A percentile compares a stretch with the other conserved stretches of the same genome.
These are phyloP conservation scores for Aspergillus baeticus DNA, from an alignment of 495 filamentous ascomycete species.

Conservation along the genomic window DNA sequence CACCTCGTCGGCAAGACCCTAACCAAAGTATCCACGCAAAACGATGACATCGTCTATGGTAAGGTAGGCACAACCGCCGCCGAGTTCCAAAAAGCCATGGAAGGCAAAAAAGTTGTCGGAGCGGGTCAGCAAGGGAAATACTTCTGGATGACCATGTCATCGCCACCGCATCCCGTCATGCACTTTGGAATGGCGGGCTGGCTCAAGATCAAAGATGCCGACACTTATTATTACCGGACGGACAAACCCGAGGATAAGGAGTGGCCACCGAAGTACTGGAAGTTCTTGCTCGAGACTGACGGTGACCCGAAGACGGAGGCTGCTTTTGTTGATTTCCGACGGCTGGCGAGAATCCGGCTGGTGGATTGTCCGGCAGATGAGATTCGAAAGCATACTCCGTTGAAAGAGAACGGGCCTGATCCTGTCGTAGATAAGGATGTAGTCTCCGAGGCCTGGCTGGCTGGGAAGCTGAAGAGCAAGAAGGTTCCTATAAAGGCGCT, in stretches of 20 bases:
- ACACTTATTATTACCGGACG: slow-evolving; percentile 74
- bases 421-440: slow-evolving; percentile 79
- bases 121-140: slow-evolving; percentile 92
- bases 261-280: slow-evolving; percentile 92
- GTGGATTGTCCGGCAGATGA: slow-evolving; percentile 74
- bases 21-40: slow-evolving; percentile 61
- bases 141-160: slow-evolving; percentile 78
- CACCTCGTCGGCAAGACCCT: slow-evolving; percentile 83
- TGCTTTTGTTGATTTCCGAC: slow-evolving; percentile 79
- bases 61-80: slow-evolving; percentile 78
- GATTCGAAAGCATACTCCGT: slow-evolving; percentile 73
- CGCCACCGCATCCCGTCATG: slow-evolving; percentile 83
- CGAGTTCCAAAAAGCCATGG: slow-evolving; percentile 69
- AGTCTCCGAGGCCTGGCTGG: slow-evolving; percentile 71
- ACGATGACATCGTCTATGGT: slow-evolving; percentile 82
- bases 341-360: slow-evolving; percentile 74
- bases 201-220: slow-evolving; percentile 78
- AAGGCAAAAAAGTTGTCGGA: slow-evolving; percentile 71
- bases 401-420: slow-evolving; percentile 91
- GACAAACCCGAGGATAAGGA: slow-evolving; percentile 56
- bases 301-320: slow-evolving; percentile 62
- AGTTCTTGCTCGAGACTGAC: slow-evolving; percentile 72
- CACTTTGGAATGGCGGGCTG: slow-evolving; percentile 91
- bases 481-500: slow-evolving; percentile 84
- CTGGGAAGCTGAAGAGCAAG: slow-evolving; percentile 64